phyloP scores from a whole-genome alignment of 768 basidiomycete species.

The Podaxis sp. region DNA sequence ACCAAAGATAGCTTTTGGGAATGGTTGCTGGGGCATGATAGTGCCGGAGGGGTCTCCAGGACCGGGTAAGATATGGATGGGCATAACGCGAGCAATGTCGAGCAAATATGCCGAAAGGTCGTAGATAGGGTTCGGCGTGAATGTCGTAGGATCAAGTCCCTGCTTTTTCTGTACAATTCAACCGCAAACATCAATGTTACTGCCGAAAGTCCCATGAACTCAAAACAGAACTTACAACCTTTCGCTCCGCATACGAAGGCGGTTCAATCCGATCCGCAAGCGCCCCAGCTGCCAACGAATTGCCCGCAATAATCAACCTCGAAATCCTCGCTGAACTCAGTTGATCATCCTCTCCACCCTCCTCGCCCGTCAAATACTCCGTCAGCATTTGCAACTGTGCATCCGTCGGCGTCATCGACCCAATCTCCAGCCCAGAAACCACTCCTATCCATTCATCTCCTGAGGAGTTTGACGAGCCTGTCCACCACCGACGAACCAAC shows the following conservation, averaged over 20 bases:
- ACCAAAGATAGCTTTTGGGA: conserved; percentile 91
- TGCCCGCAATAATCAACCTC: conserved; percentile 85
- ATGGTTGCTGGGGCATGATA: conserved; percentile 90
- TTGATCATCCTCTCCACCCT: conserved; percentile 67
- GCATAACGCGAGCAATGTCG: conserved; percentile 75
- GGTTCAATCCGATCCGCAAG: conserved; percentile 30
- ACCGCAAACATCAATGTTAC: conserved; percentile 1
- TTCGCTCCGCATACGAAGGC: conserved; percentile 43
- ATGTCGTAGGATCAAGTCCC: conserved; percentile 60
- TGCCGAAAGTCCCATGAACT: neutral
- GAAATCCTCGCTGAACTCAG: conserved; percentile 69
- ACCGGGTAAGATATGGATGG: conserved; percentile 88
- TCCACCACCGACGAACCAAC: neutral
- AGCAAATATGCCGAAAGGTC: conserved; percentile 66
- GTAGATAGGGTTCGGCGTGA: conserved; percentile 74
- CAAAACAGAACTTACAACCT: conserved; percentile 44
- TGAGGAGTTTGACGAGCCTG: conserved; percentile 17
- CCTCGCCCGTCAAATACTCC: conserved; percentile 87
- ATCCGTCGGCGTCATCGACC: conserved; percentile 57
- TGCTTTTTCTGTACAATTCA: conserved; percentile 52
- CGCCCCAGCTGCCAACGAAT: conserved; percentile 65
- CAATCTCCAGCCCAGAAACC: conserved; percentile 83
- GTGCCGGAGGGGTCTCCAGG: conserved; percentile 83
- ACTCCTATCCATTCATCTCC: conserved; percentile 80
- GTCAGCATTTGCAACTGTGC: conserved; percentile 82